These are phyloP conservation scores for Micromonas commoda DNA, from an alignment of 139 green algal genomes.

Conservation along the genomic window DNA sequence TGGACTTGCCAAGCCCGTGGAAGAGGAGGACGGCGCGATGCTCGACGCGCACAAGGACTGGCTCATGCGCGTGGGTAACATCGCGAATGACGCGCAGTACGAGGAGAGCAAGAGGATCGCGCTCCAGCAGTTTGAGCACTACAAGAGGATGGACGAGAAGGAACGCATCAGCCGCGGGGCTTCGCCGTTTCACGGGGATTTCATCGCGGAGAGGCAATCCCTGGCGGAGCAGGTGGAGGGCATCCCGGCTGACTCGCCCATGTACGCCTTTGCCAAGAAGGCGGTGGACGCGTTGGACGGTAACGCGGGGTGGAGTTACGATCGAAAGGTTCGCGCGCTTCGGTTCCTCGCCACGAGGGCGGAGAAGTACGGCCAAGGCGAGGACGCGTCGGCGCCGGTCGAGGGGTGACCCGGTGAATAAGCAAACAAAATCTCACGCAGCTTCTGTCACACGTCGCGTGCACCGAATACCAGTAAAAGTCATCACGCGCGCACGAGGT, in stretches of 20 bases:
- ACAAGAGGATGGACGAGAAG: not conserved
- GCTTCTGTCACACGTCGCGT: no score
- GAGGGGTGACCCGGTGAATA: no score
- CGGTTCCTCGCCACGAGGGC: no score
- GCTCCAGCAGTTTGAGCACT: not conserved
- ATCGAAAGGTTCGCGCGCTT: no score
- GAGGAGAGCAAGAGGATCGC: not conserved
- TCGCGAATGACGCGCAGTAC: not conserved
- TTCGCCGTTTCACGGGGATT: not conserved
- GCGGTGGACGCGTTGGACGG: constrained; percentile 1
- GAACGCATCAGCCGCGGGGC: not conserved
- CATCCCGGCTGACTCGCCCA: not conserved
- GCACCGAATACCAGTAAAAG: no score
- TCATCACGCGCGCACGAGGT: no score
- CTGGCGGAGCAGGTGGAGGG: not conserved
- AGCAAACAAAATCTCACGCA: no score
- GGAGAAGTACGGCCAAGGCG: no score
- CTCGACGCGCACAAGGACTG: constrained; percentile 2
- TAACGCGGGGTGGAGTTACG: constrained; percentile 5
- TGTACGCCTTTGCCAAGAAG: not conserved
- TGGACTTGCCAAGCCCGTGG: not conserved
- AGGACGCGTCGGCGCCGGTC: no score
- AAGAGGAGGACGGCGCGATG: not conserved
- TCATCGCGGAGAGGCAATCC: not conserved
- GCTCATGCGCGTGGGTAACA: not conserved